Conservation (phyloP, 2,329 filamentous ascomycete species). For the Neofusicoccum cordaticola region DNA sequence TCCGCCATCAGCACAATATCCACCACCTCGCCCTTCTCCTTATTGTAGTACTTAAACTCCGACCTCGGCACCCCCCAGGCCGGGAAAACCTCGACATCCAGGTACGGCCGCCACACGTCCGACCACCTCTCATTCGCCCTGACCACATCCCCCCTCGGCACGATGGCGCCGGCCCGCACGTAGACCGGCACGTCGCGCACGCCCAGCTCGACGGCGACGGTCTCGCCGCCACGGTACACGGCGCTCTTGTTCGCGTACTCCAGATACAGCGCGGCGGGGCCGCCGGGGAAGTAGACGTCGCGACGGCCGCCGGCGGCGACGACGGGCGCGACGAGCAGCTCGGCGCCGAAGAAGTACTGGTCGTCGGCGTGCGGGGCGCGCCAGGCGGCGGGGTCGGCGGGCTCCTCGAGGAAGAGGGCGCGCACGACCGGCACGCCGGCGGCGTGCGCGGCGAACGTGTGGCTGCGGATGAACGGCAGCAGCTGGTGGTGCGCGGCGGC, state of each 20-base stretch:
- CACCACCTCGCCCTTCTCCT: slow-evolving; percentile 20
- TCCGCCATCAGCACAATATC: slow-evolving; percentile 20
- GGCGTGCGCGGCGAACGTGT: slow-evolving; percentile 27
- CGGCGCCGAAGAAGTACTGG: slow-evolving; percentile 34
- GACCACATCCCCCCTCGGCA: slow-evolving; percentile 33
- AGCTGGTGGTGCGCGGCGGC: slow-evolving; percentile 32
- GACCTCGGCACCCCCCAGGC: slow-evolving; percentile 26
- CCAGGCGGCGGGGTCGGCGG: slow-evolving; percentile 26
- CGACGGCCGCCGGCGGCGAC: slow-evolving; percentile 27
- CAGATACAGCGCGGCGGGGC: slow-evolving; percentile 26
- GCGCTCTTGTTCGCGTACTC: slow-evolving; percentile 33
- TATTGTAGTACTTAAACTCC: slow-evolving; percentile 27
- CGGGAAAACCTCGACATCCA: slow-evolving; percentile 33
- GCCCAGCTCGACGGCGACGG: slow-evolving; percentile 20
- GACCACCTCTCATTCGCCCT: slow-evolving; percentile 37
- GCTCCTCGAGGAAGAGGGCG: slow-evolving; percentile 35
- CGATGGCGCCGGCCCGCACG: slow-evolving; percentile 33
- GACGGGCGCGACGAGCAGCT: slow-evolving; percentile 36
- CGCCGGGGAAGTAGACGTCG: slow-evolving; percentile 33
- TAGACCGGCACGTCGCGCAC: slow-evolving; percentile 32
- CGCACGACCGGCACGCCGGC: slow-evolving; percentile 34
- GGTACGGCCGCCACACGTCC: slow-evolving; percentile 28
- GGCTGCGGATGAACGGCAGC: slow-evolving; percentile 34
- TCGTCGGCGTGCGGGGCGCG: slow-evolving; percentile 21
- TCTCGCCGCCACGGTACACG: slow-evolving; percentile 26